Evolutionary conservation across 352 stramenopile species (phyloP), one percentile per base, ranked within the genome.

Genomic region (Phytophthora brassicae): DNA sequence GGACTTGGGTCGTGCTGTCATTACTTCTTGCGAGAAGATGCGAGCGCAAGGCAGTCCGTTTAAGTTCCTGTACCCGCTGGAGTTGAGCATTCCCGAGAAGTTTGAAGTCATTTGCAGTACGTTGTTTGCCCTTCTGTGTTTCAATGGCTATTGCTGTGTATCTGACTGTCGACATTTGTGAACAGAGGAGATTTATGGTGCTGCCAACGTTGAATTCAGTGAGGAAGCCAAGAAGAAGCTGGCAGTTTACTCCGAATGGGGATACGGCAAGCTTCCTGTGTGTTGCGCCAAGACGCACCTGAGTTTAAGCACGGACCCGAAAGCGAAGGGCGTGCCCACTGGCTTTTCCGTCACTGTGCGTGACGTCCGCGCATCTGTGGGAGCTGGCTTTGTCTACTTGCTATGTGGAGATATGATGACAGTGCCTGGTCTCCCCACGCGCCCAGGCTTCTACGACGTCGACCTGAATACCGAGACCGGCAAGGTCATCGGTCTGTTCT

Each of bases 241-340:
- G 42, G 84, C 70, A 3, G 78, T 97, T 39, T 99, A 99, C 74
- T 79, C 80, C 17, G 64, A 75, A 39, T 69, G 77, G 16, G 81
- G 86, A 16, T 93, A 89, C 68, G 70, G 70, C 31, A 72, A 75
- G 33, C 65, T 97, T 24, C 93, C 92, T 7, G 87, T 99, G 64
- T 99, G 97, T 73, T 98, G 99, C 53, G 97, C 97, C 26, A 99
- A 99, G 79, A 99, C 97, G 8, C 97, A 99, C 75, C 96, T 99
- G 74, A 98, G 86, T 51, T 86, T 99, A 64, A 98, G 89, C 72
- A 98, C 90, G 17, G 96, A 99, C 75, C 77, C 83, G 28, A 86
- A 79, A 4, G 71, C 80, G 17, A 99, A 99, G 72, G 97, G 97
- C 39, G 93, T 97, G 6, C 97, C 97, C 4, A 98, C 79, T 19